These are phyloP conservation scores for Celoporthe dispersa DNA, from an alignment of 2,329 filamentous ascomycete genomes.

Conservation along the genomic window DNA sequence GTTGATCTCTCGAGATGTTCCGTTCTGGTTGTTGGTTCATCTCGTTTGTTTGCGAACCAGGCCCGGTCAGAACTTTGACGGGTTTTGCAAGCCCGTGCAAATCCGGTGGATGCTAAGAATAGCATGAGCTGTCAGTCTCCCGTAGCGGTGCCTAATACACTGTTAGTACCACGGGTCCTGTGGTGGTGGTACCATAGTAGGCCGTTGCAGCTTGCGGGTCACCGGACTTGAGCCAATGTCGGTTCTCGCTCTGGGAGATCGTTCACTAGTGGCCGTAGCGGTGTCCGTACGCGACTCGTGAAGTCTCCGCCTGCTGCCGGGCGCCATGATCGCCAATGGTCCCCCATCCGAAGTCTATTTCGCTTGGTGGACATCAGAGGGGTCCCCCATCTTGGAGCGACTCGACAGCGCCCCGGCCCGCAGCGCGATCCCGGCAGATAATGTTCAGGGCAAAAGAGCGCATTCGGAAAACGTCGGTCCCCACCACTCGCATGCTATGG, in stretches of 20 bases:
- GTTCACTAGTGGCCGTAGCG: background rate
- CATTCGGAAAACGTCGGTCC: conserved; percentile 4
- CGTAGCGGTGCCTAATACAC: background rate
- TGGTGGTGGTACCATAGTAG: background rate
- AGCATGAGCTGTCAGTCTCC: conserved; percentile 8
- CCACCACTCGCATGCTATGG: background rate
- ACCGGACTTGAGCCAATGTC: background rate
- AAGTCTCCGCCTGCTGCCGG: background rate
- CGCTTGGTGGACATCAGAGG: conserved; percentile 5
- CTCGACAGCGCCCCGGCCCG: conserved; percentile 11
- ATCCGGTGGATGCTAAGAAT: background rate
- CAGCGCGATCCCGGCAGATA: conserved; percentile 4
- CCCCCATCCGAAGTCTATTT: background rate
- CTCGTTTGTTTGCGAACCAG: background rate
- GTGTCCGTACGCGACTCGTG: conserved; percentile 7
- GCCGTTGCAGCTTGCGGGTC: background rate
- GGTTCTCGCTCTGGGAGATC: conserved; percentile 5
- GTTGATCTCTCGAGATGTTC: background rate
- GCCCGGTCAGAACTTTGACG: background rate
- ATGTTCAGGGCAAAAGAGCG: background rate
- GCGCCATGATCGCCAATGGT: background rate
- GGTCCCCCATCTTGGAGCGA: background rate
- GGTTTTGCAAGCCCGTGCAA: background rate
- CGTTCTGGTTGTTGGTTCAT: background rate
- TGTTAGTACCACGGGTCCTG: background rate